phyloP scores from a whole-genome alignment of 1,284 basidiomycete genomes.

The Porodaedalea pini region DNA sequence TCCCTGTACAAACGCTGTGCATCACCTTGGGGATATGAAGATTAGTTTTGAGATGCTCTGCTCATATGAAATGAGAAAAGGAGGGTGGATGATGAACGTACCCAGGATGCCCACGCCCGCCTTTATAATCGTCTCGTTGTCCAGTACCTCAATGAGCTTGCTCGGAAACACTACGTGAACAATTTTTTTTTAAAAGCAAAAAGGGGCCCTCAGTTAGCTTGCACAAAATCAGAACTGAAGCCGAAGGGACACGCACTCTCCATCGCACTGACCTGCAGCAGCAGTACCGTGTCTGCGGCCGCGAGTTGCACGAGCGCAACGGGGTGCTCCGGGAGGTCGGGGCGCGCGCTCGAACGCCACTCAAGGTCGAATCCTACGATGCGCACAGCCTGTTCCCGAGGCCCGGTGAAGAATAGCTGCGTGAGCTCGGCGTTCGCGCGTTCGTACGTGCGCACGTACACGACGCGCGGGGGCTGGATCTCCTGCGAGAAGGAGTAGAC shows the following conservation, averaged over 20 bases:
- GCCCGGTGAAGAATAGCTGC: not conserved
- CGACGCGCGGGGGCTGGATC: not conserved
- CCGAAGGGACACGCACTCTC: slow-evolving; percentile 36
- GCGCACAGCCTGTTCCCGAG: not conserved
- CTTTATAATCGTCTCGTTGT: slow-evolving; percentile 50
- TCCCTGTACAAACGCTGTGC: slow-evolving; percentile 60
- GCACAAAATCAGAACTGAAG: not conserved
- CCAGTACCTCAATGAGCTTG: slow-evolving; percentile 47
- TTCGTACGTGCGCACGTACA: not conserved
- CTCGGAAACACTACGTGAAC: slow-evolving; percentile 48
- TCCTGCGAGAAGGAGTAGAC: not conserved
- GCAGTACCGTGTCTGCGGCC: slow-evolving; percentile 45
- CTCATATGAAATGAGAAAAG: too few relatives aligned
- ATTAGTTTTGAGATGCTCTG: slow-evolving; percentile 9
- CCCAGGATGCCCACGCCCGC: slow-evolving; percentile 69
- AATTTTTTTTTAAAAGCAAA: not conserved
- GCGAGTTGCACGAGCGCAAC: slow-evolving; percentile 71
- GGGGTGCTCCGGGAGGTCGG: slow-evolving; percentile 46
- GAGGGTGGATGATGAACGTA: slow-evolving; percentile 30
- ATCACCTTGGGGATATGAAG: slow-evolving; percentile 49
- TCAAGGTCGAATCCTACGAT: slow-evolving; percentile 69
- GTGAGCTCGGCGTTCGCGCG: not conserved
- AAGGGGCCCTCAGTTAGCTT: not conserved
- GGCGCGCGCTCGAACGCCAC: slow-evolving; percentile 60
- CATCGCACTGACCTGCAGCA: slow-evolving; percentile 65